These are phyloP conservation scores for Grigorovia humatica DNA, from an alignment of 805 yeast genomes.

Conservation along the genomic window DNA sequence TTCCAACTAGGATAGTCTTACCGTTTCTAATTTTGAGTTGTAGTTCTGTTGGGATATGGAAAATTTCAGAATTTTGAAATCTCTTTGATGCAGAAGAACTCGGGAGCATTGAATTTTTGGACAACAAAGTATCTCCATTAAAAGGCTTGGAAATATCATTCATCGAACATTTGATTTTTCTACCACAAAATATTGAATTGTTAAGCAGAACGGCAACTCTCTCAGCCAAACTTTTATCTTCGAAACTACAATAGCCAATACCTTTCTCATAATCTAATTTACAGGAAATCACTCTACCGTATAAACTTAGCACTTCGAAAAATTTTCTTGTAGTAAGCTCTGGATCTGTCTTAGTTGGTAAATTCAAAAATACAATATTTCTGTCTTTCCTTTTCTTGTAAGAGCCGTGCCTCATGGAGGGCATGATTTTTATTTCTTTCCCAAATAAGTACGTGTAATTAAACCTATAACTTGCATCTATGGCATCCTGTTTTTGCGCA, in stretches of 20 bases:
- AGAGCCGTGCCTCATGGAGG: conserved; percentile 36
- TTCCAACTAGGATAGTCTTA: not conserved
- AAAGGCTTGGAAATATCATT: not conserved
- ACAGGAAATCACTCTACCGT: conserved; percentile 38
- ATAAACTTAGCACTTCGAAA: conserved; percentile 39
- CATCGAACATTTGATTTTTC: conserved; percentile 21
- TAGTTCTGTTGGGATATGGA: not conserved
- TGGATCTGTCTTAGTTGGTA: conserved; percentile 25
- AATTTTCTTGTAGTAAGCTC: conserved; percentile 34
- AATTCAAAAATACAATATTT: conserved; percentile 40
- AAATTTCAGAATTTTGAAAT: not conserved
- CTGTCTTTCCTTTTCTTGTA: conserved; percentile 38
- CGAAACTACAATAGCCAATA: conserved; percentile 35
- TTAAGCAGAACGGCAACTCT: conserved; percentile 28
- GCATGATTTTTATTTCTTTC: conserved; percentile 46
- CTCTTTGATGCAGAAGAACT: not conserved
- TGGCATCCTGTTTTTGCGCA: conserved; percentile 39
- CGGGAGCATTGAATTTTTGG: not conserved
- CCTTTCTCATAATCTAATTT: conserved; percentile 30
- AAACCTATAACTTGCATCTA: conserved; percentile 44
- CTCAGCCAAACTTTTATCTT: conserved; percentile 26
- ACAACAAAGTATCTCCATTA: not conserved
- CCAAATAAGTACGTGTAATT: conserved; percentile 36
- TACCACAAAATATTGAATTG: conserved; percentile 22
- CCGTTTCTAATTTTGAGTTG: not conserved